Conservation (phyloP, 257 asterid genomes). For the Fraxinus anomala region DNA sequence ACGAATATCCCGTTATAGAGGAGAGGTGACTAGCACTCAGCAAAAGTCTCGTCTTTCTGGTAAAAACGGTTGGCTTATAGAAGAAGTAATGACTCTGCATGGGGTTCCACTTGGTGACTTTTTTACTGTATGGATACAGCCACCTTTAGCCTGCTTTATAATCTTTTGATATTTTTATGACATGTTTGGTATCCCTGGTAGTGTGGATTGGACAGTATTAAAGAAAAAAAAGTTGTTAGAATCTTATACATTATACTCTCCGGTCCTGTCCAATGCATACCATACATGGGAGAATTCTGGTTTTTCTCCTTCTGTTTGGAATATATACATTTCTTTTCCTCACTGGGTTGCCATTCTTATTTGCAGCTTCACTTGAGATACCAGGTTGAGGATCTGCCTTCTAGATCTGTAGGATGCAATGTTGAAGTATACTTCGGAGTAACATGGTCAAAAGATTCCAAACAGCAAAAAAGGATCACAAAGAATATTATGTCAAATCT, state of each 20-base stretch:
- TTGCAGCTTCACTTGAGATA: slow-evolving; percentile 86
- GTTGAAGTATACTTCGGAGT: slow-evolving; percentile 79
- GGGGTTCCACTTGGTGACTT: slow-evolving; percentile 94
- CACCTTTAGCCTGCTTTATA: not conserved
- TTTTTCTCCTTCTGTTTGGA: too few species aligned
- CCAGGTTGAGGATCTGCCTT: slow-evolving; percentile 76
- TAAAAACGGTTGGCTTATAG: slow-evolving; percentile 77
- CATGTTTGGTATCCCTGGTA: not conserved
- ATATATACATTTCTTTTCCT: not conserved
- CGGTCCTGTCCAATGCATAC: not conserved
- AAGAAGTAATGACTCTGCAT: slow-evolving; percentile 96
- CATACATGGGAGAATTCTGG: not conserved
- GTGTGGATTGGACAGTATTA: not conserved
- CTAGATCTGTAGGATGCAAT: slow-evolving; percentile 73
- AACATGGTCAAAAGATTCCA: slow-evolving; percentile 77
- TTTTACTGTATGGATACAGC: slow-evolving; percentile 60
- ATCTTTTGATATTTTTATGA: not conserved
- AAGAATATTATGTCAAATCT: slow-evolving; percentile 70
- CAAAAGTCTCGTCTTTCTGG: slow-evolving; percentile 71
- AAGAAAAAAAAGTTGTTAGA: not conserved
- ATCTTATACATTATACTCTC: not conserved
- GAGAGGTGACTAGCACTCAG: slow-evolving; percentile 97
- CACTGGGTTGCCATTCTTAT: not conserved
- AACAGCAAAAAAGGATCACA: slow-evolving; percentile 76
- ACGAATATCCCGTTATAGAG: slow-evolving; percentile 74